Evolutionary conservation across 768 basidiomycete species (phyloP).

Genomic region (Auricularia sp.): DNA sequence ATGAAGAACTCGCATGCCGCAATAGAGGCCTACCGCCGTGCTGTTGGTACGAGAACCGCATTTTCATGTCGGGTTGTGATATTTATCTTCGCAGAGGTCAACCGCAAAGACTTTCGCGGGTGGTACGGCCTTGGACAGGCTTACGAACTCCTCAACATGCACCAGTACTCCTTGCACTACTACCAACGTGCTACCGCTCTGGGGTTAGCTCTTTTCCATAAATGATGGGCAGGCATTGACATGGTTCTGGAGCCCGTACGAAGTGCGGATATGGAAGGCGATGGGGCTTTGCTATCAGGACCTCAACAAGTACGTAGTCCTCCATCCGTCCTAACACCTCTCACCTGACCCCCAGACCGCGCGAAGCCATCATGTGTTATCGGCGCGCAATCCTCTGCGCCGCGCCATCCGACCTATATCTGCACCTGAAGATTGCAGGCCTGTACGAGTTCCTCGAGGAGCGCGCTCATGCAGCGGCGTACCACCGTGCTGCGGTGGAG

Average conservation of each 20-base stretch:
- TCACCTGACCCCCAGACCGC: slow-evolving; percentile 37
- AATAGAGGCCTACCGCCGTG: slow-evolving; percentile 93
- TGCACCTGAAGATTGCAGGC: slow-evolving; percentile 64
- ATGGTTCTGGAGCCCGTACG: slow-evolving; percentile 55
- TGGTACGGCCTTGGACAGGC: slow-evolving; percentile 99
- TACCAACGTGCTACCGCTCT: slow-evolving; percentile 93
- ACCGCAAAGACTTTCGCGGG: slow-evolving; percentile 91
- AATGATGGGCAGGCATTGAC: neutral
- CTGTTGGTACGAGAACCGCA: slow-evolving; percentile 32
- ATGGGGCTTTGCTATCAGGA: slow-evolving; percentile 91
- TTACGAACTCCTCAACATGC: slow-evolving; percentile 94
- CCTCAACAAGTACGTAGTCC: slow-evolving; percentile 57
- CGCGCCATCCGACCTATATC: slow-evolving; percentile 63
- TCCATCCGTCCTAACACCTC: neutral
- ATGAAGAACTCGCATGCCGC: slow-evolving; percentile 99
- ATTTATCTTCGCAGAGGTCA: slow-evolving; percentile 46
- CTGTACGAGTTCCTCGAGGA: slow-evolving; percentile 62
- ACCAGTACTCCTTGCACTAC: slow-evolving; percentile 90
- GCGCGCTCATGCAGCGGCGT: slow-evolving; percentile 55
- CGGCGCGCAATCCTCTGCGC: slow-evolving; percentile 80
- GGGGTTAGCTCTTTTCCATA: slow-evolving; percentile 36
- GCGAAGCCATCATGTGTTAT: slow-evolving; percentile 86
- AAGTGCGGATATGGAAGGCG: slow-evolving; percentile 92
- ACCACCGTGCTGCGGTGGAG: slow-evolving; percentile 73
- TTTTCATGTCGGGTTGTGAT: too few species aligned